Base-by-base conservation (phyloP, 2,329 filamentous ascomycete species). In the Curvularia spicifera region DNA sequence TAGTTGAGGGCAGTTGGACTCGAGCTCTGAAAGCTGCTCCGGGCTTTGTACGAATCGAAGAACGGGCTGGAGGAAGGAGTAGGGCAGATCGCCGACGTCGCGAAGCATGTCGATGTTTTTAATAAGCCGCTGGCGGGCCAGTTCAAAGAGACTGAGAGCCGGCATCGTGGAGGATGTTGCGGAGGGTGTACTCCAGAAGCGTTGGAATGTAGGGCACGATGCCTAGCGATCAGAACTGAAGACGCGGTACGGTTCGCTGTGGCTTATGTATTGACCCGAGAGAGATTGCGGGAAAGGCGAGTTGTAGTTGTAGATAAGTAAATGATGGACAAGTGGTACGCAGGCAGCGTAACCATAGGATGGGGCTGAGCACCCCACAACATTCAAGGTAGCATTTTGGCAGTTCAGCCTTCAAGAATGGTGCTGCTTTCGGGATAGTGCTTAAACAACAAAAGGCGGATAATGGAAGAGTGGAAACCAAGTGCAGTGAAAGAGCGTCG, bases 1-100 rank as follows among this genome's bases (percentile, higher is more conserved):
- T 51, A 97, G 83, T 63, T 96, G 91, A 0, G 92, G 91, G 5
- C 89, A 93, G 71, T 88, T 87, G 50, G 83, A 61, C 78, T 97
- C 93, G 57, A 97, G 84, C 56, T 83, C 76, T 64, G 80, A 78
- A 31, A 98, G 86, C 74, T 96, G 93, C 44, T 84, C 79, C 1
- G 93, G 88, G 63, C 84, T 89, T 53, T 90, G 87, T 55, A 98
- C 80, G 56, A 87, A 88, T 51, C 85, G 71, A 31, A 98, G 85
- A 40, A 97, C 85, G 1, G 86, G 84, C 7, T 84, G 82, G 51
- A 91, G 84, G 61, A 89, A 79, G 24, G 83, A 78, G 77, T 89
- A 91, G 3, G 89, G 87, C 39, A 93, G 80, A 56, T 88, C 84
- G 64, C 91, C 91, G 44, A 97, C 81, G 74, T 91, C 88, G 45